These are phyloP conservation scores for Lenwebbia sp. DNA, from an alignment of 345 rosid species.

Conservation along the genomic window DNA sequence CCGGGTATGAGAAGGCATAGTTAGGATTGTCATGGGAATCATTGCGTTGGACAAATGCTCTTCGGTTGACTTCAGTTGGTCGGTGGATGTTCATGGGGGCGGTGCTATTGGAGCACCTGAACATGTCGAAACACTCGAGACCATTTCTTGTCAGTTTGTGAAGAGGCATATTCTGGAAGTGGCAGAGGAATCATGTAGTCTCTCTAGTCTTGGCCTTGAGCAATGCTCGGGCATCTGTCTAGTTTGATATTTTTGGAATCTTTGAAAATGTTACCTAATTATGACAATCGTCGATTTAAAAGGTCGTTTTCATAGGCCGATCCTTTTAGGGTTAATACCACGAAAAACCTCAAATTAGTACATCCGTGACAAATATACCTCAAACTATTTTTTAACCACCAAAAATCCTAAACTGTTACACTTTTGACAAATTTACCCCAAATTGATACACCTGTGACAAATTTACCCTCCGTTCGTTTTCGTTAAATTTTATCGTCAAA, in stretches of 20 bases:
- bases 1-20: neutral
- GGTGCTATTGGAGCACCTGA: neutral
- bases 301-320: neutral
- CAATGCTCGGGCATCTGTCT: neutral
- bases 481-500: too few relatives aligned
- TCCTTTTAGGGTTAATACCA: too few relatives aligned
- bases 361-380: too few relatives aligned
- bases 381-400: too few relatives aligned
- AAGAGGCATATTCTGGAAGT: neutral
- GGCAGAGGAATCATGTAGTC: neutral
- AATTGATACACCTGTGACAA: too few relatives aligned
- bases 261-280: neutral
- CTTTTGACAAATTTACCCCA: too few relatives aligned
- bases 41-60: neutral
- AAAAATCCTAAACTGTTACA: too few relatives aligned
- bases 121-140: neutral
- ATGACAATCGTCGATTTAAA: neutral
- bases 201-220: neutral
- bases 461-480: too few relatives aligned
- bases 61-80: neutral
- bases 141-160: neutral
- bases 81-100: neutral
- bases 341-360: too few relatives aligned
- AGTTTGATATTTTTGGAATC: neutral
- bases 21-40: neutral